Evolutionary conservation across 192 early-diverging fungal species (phyloP), one percentile per base, ranked within the genome.

Genomic region (Backusella westeae): DNA sequence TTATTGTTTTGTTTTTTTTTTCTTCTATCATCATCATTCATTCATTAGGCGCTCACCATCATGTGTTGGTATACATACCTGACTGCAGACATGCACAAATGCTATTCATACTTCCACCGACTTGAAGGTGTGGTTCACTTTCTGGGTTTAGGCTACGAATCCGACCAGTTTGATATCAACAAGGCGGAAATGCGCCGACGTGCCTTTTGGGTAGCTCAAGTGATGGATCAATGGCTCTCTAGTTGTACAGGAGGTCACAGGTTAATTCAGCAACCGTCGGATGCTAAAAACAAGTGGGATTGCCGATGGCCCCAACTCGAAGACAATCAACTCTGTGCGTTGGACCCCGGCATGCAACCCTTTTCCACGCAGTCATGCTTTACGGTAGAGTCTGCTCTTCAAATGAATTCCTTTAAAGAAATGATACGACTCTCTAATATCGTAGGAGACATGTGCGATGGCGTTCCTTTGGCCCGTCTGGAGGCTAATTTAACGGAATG

Each of bases 11-110:
- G n/a, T n/a, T 44, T 44, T 14, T 44, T 32, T 32, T 32, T 32
- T 32, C 0, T 32, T 32, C 32, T 32, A 32, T 32, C 42, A 44
- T 44, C 14, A 44, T 44, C 12, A 44, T 44, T 10, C 9, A 14
- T 44, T 14, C 32, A 14, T 44, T 3, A 81, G 80, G 82, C 72
- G 34, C 36, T 83, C 34, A 53, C 77, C 1, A 70, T 83, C 21
- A 42, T 83, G 19, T 77, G 78, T 36, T 83, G 82, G 82, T 79
- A 79, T 59, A 53, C 76, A 34, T 79, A 77, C 42, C 29, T 83
- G 4, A 29, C 34, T 23, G 78, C 75, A 14, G 32, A 79, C 12
- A 72, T 72, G 32, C 63, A 70, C 26, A 77, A 72, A 59, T 79
- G 78, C 56, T 23, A 41, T 19, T 34, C 56, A 6, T 44, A 77